Base-by-base conservation (phyloP, 148 eudicot genomes). In the Rhododendron griersonianum region DNA sequence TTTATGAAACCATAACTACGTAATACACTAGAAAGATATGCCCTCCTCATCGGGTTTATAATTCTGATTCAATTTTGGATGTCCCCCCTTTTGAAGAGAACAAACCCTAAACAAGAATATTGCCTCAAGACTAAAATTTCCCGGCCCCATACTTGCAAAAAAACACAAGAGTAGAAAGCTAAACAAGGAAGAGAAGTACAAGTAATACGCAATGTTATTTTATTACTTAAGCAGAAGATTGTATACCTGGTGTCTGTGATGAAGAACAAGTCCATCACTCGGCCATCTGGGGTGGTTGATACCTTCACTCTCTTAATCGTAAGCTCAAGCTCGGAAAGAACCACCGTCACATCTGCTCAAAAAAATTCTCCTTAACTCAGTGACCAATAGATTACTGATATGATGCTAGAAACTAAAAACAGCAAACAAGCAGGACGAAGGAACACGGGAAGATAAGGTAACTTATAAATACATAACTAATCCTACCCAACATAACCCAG, bases 251-350 rank as follows among this genome's bases (percentile, higher is more conserved):
- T 90, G 85, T 96, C 99, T 2, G 98, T 96, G 86, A 96, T 86
- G 90, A 93, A 95, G 88, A 96, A 96, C 83, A 96, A 90, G 91
- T 95, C 99, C 90, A 96, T 88, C 88, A 96, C 99, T 90, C 87
- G 92, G 53, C 94, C 99, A 84, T 96, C 98, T 48, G 99, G 99
- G 57, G 97, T 95, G 16, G 99, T 96, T 21, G 99, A 96, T 39
- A 95, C 97, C 90, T 96, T 95, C 86, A 96, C 98, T 90, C 91
- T 91, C 89, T 92, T 89, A 85, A 96, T 93, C 25, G 89, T 91
- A 75, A 96, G 96, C 92, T 96, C 99, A 21, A 95, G 98, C 81
- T 96, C 95, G 80, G 93, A 95, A 81, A 95, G 94, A 81, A 93
- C 94, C 86, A 83, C 87, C 1, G 98, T 96, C 82, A 96, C 93